These are phyloP conservation scores for Tagetes erecta DNA, from an alignment of 129 eudicot species.

Conservation along the genomic window DNA sequence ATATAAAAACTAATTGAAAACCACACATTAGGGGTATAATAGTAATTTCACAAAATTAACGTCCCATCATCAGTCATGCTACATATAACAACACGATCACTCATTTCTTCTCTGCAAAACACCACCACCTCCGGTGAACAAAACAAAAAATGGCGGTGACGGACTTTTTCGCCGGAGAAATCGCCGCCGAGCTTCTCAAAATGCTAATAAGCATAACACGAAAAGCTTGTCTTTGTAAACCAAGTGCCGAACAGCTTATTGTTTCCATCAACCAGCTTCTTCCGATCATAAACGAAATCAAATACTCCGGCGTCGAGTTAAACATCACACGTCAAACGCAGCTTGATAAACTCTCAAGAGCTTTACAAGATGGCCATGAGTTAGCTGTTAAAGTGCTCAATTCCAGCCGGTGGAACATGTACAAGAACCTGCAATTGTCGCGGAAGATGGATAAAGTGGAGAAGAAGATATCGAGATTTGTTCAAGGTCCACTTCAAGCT, in stretches of 20 bases:
- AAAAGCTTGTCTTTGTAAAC: constrained; percentile 60
- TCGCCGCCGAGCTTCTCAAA: constrained; percentile 83
- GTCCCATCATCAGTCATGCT: constrained; percentile 7
- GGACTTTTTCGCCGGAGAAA: constrained; percentile 88
- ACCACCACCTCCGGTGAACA: constrained; percentile 13
- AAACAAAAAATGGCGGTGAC: constrained; percentile 51
- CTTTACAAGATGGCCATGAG: constrained; percentile 57
- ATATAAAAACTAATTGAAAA: too few relatives aligned
- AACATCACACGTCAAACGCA: constrained; percentile 66
- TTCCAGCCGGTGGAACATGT: constrained; percentile 84
- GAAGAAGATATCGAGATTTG: constrained; percentile 56
- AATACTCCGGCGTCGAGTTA: constrained; percentile 77
- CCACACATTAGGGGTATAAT: neutral
- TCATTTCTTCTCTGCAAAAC: neutral
- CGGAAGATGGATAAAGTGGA: constrained; percentile 83
- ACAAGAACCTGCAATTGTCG: constrained; percentile 56
- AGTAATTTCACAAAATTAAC: constrained; percentile 7
- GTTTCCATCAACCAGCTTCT: constrained; percentile 50
- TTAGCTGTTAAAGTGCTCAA: constrained; percentile 58
- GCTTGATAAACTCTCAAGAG: constrained; percentile 60
- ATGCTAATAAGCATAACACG: constrained; percentile 48
- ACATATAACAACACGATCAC: constrained; percentile 11
- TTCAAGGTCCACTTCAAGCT: constrained; percentile 65
- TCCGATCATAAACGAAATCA: constrained; percentile 85
- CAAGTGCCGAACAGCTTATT: constrained; percentile 65